Percentiles rank a stretch among this genome's conserved stretches.
phyloP scores from a whole-genome alignment of 257 asterid genomes.

The Przewalskia tangutica region DNA sequence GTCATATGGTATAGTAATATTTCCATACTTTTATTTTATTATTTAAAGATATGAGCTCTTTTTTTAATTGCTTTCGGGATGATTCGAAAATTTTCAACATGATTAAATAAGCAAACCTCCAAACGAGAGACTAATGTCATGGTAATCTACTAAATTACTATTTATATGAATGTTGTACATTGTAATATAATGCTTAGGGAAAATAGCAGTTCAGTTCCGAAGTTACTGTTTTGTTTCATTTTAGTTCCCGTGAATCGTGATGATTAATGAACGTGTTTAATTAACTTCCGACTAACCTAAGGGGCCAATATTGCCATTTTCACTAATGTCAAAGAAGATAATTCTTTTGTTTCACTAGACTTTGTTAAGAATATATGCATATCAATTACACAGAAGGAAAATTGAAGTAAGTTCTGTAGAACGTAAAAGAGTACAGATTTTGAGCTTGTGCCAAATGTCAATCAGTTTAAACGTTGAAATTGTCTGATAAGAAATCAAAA shows the following conservation, averaged over 20 bases:
- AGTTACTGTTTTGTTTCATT: background rate
- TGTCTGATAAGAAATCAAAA: background rate
- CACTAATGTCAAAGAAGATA: too few species aligned
- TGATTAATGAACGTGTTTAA: background rate
- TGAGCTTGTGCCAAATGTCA: background rate
- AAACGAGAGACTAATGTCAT: background rate
- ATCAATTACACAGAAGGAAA: background rate
- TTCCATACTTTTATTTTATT: too few species aligned
- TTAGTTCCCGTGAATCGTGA: background rate
- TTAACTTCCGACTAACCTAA: background rate
- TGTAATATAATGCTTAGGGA: background rate
- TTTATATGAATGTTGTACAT: background rate
- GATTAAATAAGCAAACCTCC: background rate
- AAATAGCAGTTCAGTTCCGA: background rate
- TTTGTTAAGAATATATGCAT: background rate
- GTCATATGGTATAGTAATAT: too few species aligned
- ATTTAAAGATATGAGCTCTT: too few species aligned
- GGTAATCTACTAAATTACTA: background rate
- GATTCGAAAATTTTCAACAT: background rate
- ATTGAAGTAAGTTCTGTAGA: background rate
- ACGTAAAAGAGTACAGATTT: background rate
- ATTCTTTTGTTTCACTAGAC: background rate
- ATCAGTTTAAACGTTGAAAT: background rate
- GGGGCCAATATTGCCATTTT: background rate
- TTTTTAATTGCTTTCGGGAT: background rate